Base-by-base conservation (phyloP, 1,284 basidiomycete genomes). In the Ceraceosorus bombacis region DNA sequence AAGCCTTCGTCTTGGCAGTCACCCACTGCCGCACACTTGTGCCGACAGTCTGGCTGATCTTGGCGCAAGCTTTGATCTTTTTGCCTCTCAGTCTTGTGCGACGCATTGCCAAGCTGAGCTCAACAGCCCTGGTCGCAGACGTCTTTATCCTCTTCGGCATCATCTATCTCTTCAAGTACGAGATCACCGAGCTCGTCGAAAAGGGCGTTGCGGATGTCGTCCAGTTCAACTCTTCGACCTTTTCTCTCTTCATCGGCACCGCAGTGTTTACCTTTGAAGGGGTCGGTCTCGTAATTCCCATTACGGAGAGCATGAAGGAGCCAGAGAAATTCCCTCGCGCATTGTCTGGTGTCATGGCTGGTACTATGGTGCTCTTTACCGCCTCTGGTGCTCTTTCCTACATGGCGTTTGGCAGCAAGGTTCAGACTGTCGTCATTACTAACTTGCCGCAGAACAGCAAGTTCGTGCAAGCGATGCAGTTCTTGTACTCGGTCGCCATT, bases 221-320 rank as follows among this genome's bases (percentile, higher is more conserved):
- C 67, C 70, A 90, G 78, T 98, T 98, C 81, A 99, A 98, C 80
- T 78, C 84, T 5, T 86, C 85, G 72, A 86, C 88, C 65, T 98
- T 92, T 81, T 87, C 94, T 0, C 80, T 98, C 17, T 84, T 98
- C 63, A 89, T 98, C 65, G 95, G 91, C 36, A 97, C 95, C 13
- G 94, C 94, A 4, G 94, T 98, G 27, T 98, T 97, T 78, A 92
- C 95, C 0, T 99, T 98, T 68, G 95, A 98, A 79, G 94, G 94
- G 13, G 90, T 98, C 68, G 94, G 95, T 53, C 81, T 98, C 78
- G 88, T 98, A 64, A 91, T 98, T 67, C 94, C 95, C 9, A 96
- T 98, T 70, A 92, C 90, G 6, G 93, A 99, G 76, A 86, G 90
- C 5, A 98, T 99, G 94, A 70, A 70, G 59, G 73, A 97, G 78